Conservation (phyloP, 225 moss, liverwort and hornwort species). For the Rhytidiadelphus loreus region DNA sequence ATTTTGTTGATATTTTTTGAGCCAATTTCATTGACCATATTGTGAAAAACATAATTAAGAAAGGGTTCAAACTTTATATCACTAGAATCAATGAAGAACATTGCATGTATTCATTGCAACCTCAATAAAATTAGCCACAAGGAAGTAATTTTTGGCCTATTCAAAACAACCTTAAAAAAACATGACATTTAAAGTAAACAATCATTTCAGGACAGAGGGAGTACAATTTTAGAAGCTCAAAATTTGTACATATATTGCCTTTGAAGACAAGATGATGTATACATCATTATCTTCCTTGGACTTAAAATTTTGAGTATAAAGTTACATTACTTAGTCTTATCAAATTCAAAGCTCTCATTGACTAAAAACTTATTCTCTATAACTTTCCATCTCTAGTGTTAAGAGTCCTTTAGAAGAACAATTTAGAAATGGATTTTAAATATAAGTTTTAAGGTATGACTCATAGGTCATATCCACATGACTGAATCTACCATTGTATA, state of each 20-base stretch:
- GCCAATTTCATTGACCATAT: too few relatives aligned
- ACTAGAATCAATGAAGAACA: too few relatives aligned
- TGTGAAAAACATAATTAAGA: too few relatives aligned
- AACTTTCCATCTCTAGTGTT: neutral
- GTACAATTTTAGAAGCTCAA: neutral
- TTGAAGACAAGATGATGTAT: fast-evolving
- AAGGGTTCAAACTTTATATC: too few relatives aligned
- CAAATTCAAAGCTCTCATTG: neutral
- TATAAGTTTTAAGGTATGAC: neutral
- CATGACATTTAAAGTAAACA: too few relatives aligned
- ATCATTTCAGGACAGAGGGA: too few relatives aligned
- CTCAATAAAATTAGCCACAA: too few relatives aligned
- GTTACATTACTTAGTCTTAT: neutral
- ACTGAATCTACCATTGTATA: neutral
- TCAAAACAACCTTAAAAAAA: too few relatives aligned
- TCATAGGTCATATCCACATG: neutral
- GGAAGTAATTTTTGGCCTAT: too few relatives aligned
- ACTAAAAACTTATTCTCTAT: neutral
- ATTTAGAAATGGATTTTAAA: neutral
- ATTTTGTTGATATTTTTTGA: too few relatives aligned
- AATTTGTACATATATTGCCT: neutral
- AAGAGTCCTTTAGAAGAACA: neutral
- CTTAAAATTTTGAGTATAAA: neutral
- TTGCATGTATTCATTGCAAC: too few relatives aligned
- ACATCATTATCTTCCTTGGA: neutral